These are phyloP conservation scores for Tolypocladium paradoxum DNA, from an alignment of 2,329 filamentous ascomycete genomes.

Conservation along the genomic window DNA sequence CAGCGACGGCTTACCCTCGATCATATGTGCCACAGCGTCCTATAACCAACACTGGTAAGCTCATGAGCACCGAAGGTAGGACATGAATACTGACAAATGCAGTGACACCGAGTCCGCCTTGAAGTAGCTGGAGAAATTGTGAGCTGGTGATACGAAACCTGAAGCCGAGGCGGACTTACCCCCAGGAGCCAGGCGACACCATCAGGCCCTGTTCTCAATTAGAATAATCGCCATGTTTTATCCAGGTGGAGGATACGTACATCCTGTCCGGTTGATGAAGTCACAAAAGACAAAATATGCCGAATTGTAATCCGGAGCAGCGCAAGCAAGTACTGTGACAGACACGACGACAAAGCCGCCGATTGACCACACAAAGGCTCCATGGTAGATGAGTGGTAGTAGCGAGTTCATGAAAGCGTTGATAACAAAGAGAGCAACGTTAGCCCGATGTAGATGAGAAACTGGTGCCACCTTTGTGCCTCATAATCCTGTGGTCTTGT, in stretches of 20 bases:
- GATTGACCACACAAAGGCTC: conserved; percentile 60
- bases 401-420: conserved; percentile 21
- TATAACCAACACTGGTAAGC: not conserved
- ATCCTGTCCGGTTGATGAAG: conserved; percentile 21
- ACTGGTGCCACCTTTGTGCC: conserved; percentile 56
- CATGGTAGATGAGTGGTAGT: conserved; percentile 41
- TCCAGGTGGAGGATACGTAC: conserved; percentile 1
- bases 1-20: conserved; percentile 11
- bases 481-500: conserved; percentile 29
- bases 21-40: conserved; percentile 25
- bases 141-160: not conserved
- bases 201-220: conserved; percentile 13
- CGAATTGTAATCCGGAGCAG: conserved; percentile 46
- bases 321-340: conserved; percentile 55
- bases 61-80: no score
- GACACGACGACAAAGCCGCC: conserved; percentile 57
- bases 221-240: not conserved
- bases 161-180: conserved; percentile 1
- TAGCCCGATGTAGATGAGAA: conserved; percentile 36
- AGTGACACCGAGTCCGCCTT: conserved; percentile 20
- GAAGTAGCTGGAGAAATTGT: conserved; percentile 11
- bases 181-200: conserved; percentile 22
- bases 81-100: conserved; percentile 13
- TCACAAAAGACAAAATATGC: conserved; percentile 19
- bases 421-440: conserved; percentile 14